Conservation (phyloP, 1,139 yeast species). For the Pneumocystis sp. region DNA sequence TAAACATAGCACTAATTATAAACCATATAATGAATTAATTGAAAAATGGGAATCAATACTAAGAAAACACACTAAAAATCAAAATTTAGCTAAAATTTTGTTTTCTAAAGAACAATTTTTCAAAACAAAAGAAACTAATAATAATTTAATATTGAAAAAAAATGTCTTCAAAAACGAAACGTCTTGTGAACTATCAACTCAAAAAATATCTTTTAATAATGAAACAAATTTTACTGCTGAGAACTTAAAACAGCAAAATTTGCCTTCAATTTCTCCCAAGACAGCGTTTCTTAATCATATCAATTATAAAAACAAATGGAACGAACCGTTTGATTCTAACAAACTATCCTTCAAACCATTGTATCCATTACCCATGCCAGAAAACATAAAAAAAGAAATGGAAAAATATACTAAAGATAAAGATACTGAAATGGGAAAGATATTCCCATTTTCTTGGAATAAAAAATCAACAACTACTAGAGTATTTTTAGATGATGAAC, state of each 20-base stretch:
- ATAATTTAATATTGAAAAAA: background rate
- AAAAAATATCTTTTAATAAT: background rate
- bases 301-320: slow-evolving; percentile 21
- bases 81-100: slow-evolving; percentile 15
- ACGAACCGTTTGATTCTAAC: slow-evolving; percentile 12
- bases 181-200: background rate
- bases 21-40: slow-evolving; percentile 15
- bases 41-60: slow-evolving; percentile 16
- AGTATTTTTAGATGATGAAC: slow-evolving; percentile 8
- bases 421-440: background rate
- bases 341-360: slow-evolving; percentile 13
- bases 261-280: slow-evolving; percentile 34
- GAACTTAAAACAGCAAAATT: slow-evolving; percentile 32
- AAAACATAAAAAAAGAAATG: slow-evolving; percentile 5
- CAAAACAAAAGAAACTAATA: background rate
- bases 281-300: slow-evolving; percentile 19
- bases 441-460: slow-evolving; percentile 7
- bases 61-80: slow-evolving; percentile 20
- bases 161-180: background rate
- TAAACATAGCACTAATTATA: slow-evolving; percentile 5
- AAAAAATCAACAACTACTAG: slow-evolving; percentile 3
- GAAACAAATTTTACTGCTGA: slow-evolving; percentile 8
- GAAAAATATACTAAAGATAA: slow-evolving; percentile 4
- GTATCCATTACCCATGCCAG: slow-evolving; percentile 9
- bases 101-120: background rate